Evolutionary conservation across 2,329 filamentous ascomycete genomes (phyloP).

Genomic region (Delphinella strobiligena): DNA sequence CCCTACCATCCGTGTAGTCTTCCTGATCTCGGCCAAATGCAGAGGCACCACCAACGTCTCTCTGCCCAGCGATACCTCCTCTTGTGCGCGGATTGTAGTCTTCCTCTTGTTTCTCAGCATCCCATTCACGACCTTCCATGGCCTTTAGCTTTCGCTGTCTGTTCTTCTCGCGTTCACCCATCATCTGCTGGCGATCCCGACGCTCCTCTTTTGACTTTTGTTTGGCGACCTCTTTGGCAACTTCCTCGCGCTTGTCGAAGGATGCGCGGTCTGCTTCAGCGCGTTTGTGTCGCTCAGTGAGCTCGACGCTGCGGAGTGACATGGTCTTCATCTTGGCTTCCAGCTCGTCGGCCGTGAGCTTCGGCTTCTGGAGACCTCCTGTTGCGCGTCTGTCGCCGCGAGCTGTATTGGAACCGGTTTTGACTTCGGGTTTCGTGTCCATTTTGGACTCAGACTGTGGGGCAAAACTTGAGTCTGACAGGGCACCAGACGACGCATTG

Average conservation of each 20-base stretch:
- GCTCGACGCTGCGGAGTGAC: conserved; percentile 47
- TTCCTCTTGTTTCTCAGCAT: conserved; percentile 47
- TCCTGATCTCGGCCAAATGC: conserved; percentile 18
- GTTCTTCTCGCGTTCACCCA: conserved; percentile 50
- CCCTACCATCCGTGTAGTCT: conserved; percentile 21
- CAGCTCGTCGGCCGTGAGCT: conserved; percentile 54
- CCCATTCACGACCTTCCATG: conserved; percentile 49
- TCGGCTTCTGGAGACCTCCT: conserved; percentile 34
- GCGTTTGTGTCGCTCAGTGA: conserved; percentile 48
- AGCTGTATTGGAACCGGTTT: conserved; percentile 14
- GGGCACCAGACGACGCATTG: too few species aligned
- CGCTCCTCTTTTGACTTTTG: conserved; percentile 37
- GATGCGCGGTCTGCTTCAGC: conserved; percentile 57
- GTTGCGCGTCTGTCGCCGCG: conserved; percentile 23
- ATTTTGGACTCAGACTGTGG: too few species aligned
- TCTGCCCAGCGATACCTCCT: conserved; percentile 33
- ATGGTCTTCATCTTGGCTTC: conserved; percentile 49
- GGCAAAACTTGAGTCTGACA: too few species aligned
- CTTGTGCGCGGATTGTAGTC: conserved; percentile 32
- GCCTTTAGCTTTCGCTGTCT: conserved; percentile 47
- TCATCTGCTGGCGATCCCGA: conserved; percentile 45
- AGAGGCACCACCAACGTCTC: conserved; percentile 1
- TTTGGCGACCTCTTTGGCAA: conserved; percentile 38
- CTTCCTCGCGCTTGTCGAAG: conserved; percentile 51
- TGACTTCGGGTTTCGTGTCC: conserved; percentile 14